These are phyloP conservation scores for Syzygium grande DNA, from an alignment of 345 rosid genomes.

Conservation along the genomic window DNA sequence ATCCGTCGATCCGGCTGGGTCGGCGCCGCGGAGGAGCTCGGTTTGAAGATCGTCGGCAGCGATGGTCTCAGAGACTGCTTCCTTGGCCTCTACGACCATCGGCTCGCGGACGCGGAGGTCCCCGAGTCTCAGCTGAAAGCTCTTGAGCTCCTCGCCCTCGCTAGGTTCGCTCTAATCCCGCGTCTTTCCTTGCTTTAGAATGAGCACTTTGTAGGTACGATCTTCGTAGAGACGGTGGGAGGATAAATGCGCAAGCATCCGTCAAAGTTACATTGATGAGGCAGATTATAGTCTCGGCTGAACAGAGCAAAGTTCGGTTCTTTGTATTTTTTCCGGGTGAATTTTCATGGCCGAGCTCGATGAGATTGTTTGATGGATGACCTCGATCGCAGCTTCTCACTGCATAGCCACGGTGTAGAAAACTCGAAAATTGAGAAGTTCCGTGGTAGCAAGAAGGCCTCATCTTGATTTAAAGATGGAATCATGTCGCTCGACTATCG, in stretches of 20 bases:
- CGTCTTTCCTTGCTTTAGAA: background rate
- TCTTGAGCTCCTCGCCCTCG: constrained; percentile 54
- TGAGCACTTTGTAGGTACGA: background rate
- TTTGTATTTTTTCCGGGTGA: background rate
- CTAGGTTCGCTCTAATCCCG: constrained; percentile 20
- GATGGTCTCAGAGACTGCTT: constrained; percentile 57
- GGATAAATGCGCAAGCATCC: background rate
- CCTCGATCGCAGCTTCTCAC: background rate
- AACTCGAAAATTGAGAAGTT: background rate
- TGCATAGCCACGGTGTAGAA: accelerated
- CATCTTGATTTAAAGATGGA: background rate
- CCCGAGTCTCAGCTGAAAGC: constrained; percentile 42
- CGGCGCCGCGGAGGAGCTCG: constrained; percentile 36
- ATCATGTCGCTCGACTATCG: background rate
- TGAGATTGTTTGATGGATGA: background rate
- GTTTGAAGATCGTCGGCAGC: constrained; percentile 37
- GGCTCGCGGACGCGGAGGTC: constrained; percentile 17
- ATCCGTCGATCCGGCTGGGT: background rate
- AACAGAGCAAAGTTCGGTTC: background rate
- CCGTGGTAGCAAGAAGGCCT: background rate
- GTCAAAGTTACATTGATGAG: background rate
- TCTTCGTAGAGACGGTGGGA: background rate
- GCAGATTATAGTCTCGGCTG: background rate
- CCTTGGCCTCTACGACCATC: constrained; percentile 53
- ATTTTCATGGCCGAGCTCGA: background rate